Percentiles rank a stretch among this genome's conserved stretches.
Conservation (phyloP, 2,329 filamentous ascomycete genomes). For the Hymenoscyphus salicellus region DNA sequence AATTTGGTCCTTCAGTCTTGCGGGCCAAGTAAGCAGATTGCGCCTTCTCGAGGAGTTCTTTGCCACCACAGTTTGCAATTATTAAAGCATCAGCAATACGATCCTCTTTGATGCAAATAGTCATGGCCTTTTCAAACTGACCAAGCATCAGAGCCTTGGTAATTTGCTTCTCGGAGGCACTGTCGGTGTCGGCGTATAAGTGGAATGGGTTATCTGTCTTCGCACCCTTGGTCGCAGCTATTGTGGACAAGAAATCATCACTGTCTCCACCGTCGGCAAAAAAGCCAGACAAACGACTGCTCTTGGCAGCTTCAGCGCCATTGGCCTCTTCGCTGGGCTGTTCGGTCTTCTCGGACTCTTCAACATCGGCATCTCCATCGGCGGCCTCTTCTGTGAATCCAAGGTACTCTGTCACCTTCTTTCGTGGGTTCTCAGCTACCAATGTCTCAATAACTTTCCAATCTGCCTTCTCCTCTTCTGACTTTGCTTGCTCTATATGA, state of each 20-base stretch:
- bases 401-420: conserved; percentile 81
- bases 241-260: conserved; percentile 81
- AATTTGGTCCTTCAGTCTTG: conserved; percentile 80
- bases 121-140: conserved; percentile 84
- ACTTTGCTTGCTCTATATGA: conserved; percentile 70
- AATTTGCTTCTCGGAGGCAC: conserved; percentile 77
- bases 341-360: conserved; percentile 41
- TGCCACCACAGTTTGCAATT: conserved; percentile 93
- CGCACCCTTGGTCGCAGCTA: conserved; percentile 83
- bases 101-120: conserved; percentile 83
- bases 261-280: conserved; percentile 72
- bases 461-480: conserved; percentile 89
- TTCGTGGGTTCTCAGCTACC: conserved; percentile 78
- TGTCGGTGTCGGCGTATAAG: conserved; percentile 80
- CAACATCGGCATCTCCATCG: conserved; percentile 48
- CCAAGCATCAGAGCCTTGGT: conserved; percentile 86
- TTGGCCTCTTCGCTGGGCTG: conserved; percentile 48
- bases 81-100: conserved; percentile 95
- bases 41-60: conserved; percentile 89
- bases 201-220: conserved; percentile 95
- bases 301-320: conserved; percentile 49
- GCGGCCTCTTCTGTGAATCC: conserved; percentile 66
- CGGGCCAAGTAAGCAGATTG: conserved; percentile 86
- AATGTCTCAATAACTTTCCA: conserved; percentile 93
- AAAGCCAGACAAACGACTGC: conserved; percentile 68